Evolutionary conservation across 768 basidiomycete genomes (phyloP), one percentile per base, ranked within the genome.

Genomic region (Clitopilus hobsonii): DNA sequence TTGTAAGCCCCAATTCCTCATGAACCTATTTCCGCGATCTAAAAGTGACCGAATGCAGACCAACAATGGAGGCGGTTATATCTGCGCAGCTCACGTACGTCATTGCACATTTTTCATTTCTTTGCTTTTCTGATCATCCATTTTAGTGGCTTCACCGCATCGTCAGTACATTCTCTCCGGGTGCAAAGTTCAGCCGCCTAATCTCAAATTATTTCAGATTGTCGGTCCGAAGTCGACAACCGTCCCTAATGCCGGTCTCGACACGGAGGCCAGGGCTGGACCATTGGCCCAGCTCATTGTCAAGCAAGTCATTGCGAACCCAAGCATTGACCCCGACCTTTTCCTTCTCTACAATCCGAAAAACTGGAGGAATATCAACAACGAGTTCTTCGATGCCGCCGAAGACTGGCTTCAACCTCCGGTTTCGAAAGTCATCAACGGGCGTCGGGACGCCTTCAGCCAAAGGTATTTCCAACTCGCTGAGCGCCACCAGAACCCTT

Each of bases 71-170:
- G 77, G 79, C 58, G 78, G 75, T 13, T 84, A 76, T 67, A 81
- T 85, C 55, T 84, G 83, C 63, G 72, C 81, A 38, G 81, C 83
- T 10, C 79, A 83, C 65, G 82, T 83, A 61, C 66, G 81, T 57
- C 26, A 49, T 38, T 54, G 16, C 20, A 18, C 11, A 16, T 8
- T 16, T 20, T 45, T 45, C n/a, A 45, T 6, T 20, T 10, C 5
- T 45, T 23, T 45, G 8, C 22, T 54, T 45, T 55, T 47, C 20
- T 26, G 18, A 16, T 45, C 3, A 45, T 10, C 41, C 18, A 53
- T 16, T 53, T 18, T 25, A 78, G 75, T 79, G 73, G 74, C 69
- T 79, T 29, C 77, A 76, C 60, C 73, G 75, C 26, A 72, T 79
- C 49, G 76, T 73, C 58, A 58, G 73, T 60, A 27, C 49, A 51